A percentile compares a stretch with the other conserved stretches of the same genome.
Conservation (phyloP, 169 alveolate genomes). For the Eimeria tenella region DNA sequence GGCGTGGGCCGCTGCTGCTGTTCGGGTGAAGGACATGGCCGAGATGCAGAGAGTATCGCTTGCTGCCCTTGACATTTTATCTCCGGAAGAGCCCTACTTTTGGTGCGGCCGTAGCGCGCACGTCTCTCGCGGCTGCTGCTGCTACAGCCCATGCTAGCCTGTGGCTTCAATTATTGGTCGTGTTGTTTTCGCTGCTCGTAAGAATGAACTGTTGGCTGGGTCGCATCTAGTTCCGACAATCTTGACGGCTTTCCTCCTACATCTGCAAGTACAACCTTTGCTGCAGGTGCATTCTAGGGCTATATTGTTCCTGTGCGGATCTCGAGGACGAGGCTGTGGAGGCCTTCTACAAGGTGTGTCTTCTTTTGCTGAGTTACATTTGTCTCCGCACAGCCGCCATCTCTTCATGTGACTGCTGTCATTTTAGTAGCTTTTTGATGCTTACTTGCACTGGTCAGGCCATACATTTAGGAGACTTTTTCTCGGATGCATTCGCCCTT, state of each 20-base stretch:
- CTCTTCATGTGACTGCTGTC: background rate
- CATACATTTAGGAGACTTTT: constrained; percentile 26
- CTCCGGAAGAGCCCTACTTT: constrained; percentile 26
- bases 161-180: background rate
- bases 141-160: background rate
- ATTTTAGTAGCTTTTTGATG: background rate
- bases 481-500: constrained; percentile 4
- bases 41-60: constrained; percentile 5
- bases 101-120: background rate
- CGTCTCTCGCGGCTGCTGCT: background rate
- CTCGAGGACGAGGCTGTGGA: constrained; percentile 33
- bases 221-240: background rate
- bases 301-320: background rate
- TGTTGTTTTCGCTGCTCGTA: too few species aligned
- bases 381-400: background rate
- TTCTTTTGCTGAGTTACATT: background rate
- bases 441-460: background rate
- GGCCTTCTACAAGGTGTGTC: constrained; percentile 13
- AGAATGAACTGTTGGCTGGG: too few species aligned
- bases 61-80: background rate
- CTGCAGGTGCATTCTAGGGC: constrained; percentile 31
- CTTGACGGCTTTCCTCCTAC: background rate
- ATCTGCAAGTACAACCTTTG: background rate
- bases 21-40: constrained; percentile 14
- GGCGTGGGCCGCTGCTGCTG: constrained; percentile 42